These are phyloP conservation scores for Phytopythium kandeliae DNA, from an alignment of 352 stramenopile genomes.

Conservation along the genomic window DNA sequence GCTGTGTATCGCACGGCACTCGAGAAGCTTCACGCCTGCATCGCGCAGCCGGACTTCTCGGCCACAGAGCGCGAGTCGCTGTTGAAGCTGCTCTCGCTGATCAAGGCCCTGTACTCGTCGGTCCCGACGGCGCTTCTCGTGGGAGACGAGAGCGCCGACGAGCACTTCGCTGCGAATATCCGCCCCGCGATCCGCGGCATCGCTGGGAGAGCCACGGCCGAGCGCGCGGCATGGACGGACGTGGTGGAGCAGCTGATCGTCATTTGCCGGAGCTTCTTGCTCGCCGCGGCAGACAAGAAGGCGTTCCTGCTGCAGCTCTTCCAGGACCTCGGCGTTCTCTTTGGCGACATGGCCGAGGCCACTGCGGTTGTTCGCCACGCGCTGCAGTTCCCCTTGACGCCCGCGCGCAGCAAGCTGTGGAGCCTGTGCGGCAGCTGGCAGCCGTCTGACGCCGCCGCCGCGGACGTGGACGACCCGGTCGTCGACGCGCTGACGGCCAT, in stretches of 20 bases:
- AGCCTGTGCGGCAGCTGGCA: conserved; percentile 56
- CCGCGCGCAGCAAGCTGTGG: conserved; percentile 35
- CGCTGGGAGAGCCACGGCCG: conserved; percentile 23
- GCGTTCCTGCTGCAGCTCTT: conserved; percentile 64
- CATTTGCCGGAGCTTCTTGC: conserved; percentile 45
- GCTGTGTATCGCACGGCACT: conserved; percentile 29
- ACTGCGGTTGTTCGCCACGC: conserved; percentile 50
- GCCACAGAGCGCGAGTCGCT: background rate
- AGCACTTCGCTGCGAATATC: conserved; percentile 45
- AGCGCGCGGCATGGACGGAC: conserved; percentile 13
- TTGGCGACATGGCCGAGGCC: conserved; percentile 51
- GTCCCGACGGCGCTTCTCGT: conserved; percentile 2
- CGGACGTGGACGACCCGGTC: conserved; percentile 3
- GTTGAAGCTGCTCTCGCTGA: background rate
- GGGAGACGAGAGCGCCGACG: conserved; percentile 13
- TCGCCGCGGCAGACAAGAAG: conserved; percentile 51
- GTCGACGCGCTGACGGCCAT: conserved; percentile 38
- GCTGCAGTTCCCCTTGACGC: conserved; percentile 48
- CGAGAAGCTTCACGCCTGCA: background rate
- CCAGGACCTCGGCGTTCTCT: conserved; percentile 60
- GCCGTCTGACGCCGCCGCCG: background rate
- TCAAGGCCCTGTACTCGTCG: conserved; percentile 2
- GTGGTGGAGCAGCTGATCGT: conserved; percentile 27
- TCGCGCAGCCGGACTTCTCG: conserved; percentile 3
- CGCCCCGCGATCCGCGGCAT: conserved; percentile 31